phyloP scores from a whole-genome alignment of 768 basidiomycete species.

The Asterophora parasitica region DNA sequence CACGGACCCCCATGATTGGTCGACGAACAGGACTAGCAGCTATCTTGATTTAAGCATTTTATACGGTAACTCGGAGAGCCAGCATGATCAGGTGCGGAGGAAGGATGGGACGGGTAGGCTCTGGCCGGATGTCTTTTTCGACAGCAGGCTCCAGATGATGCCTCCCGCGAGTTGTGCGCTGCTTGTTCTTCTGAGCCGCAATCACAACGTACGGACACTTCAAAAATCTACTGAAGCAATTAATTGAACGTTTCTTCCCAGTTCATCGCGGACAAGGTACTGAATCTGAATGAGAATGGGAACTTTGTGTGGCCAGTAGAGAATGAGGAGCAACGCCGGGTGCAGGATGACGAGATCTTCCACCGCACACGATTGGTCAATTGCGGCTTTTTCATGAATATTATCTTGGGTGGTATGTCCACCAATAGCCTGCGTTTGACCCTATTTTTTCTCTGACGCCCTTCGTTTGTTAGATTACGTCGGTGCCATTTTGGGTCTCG shows the following conservation, averaged over 20 bases:
- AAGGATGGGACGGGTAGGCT: constrained; percentile 65
- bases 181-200: constrained; percentile 62
- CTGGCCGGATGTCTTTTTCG: constrained; percentile 68
- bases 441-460: background rate
- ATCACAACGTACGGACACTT: constrained; percentile 57
- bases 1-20: constrained; percentile 42
- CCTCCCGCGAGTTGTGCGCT: constrained; percentile 68
- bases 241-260: constrained; percentile 23
- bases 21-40: constrained; percentile 60
- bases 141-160: constrained; percentile 61
- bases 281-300: constrained; percentile 63
- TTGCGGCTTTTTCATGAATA: constrained; percentile 65
- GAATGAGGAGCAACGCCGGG: constrained; percentile 19
- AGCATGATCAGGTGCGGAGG: constrained; percentile 48
- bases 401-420: constrained; percentile 50
- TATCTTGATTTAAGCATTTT: constrained; percentile 76
- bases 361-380: constrained; percentile 70
- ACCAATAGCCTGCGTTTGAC: too few species aligned
- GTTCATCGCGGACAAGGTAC: constrained; percentile 65
- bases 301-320: constrained; percentile 32
- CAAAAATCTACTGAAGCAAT: background rate
- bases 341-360: constrained; percentile 77
- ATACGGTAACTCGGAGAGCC: constrained; percentile 54
- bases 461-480: constrained; percentile 54
- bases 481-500: constrained; percentile 66